phyloP scores from a whole-genome alignment of 805 yeast genomes.

The Cyberlindnera veronae region DNA sequence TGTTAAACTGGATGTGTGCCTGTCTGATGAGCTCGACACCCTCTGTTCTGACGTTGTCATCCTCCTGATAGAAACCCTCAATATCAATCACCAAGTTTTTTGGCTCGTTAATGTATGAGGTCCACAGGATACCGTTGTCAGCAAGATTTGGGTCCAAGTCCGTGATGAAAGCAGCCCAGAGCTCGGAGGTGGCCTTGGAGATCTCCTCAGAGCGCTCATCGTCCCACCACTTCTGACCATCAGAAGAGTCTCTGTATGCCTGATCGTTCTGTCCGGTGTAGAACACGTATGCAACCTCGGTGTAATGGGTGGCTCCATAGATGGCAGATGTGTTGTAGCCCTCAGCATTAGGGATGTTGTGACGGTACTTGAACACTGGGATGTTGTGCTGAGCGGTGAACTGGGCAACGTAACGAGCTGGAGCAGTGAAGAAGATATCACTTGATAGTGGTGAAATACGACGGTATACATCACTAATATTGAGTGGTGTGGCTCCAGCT shows the following conservation, averaged over 20 bases:
- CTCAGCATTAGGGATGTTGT: slow-evolving; percentile 9
- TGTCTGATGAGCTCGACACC: slow-evolving; percentile 3
- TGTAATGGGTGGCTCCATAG: slow-evolving; percentile 8
- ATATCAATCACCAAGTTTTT: too few species aligned
- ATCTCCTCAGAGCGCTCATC: slow-evolving; percentile 8
- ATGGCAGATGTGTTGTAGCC: slow-evolving; percentile 9
- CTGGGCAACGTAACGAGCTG: slow-evolving; percentile 13
- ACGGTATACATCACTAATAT: slow-evolving; percentile 3
- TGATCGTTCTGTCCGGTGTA: slow-evolving; percentile 9
- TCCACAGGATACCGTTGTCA: slow-evolving; percentile 9
- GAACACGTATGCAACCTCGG: slow-evolving; percentile 13
- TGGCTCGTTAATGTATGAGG: slow-evolving; percentile 2
- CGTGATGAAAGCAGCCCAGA: slow-evolving; percentile 13
- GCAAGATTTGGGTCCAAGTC: slow-evolving; percentile 13
- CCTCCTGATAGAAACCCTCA: slow-evolving; percentile 11
- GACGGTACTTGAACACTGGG: slow-evolving; percentile 12
- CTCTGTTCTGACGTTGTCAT: slow-evolving; percentile 8
- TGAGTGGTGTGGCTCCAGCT: too few species aligned
- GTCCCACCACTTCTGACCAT: slow-evolving; percentile 12
- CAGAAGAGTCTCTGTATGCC: slow-evolving; percentile 5
- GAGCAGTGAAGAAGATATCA: slow-evolving; percentile 14
- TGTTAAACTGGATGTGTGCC: slow-evolving; percentile 7
- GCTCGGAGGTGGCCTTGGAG: slow-evolving; percentile 8
- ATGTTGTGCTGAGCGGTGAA: slow-evolving; percentile 2
- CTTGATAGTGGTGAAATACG: slow-evolving; percentile 9